A percentile compares a stretch with the other conserved stretches of the same genome.
phyloP scores from a whole-genome alignment of 179 eudicot species.

The Camellia oleifera region DNA sequence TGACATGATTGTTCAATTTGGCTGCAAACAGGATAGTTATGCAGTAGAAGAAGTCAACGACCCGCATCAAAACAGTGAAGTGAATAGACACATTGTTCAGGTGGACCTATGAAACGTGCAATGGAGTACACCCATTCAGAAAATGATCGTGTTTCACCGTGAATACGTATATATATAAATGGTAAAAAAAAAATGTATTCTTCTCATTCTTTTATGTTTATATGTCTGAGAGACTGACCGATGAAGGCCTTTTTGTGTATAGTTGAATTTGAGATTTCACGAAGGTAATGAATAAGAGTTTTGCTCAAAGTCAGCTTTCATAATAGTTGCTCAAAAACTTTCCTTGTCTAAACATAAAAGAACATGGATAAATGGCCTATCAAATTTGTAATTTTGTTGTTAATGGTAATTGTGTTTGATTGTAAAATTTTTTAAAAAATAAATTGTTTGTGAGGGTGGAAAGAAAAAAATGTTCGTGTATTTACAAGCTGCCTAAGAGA shows the following conservation, averaged over 20 bases:
- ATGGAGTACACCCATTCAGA: neutral
- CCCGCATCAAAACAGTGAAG: slow-evolving; percentile 19
- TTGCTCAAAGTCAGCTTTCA: neutral
- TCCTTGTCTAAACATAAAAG: too few species aligned
- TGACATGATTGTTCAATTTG: neutral
- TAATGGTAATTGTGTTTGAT: too few species aligned
- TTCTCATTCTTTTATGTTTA: slow-evolving; percentile 47
- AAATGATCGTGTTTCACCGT: slow-evolving; percentile 8
- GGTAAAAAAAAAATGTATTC: slow-evolving; percentile 19
- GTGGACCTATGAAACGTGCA: slow-evolving; percentile 24
- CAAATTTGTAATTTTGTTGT: too few species aligned
- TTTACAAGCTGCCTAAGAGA: too few species aligned
- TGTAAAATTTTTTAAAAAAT: too few species aligned
- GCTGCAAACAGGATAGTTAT: slow-evolving; percentile 33
- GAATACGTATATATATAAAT: slow-evolving; percentile 34
- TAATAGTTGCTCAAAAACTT: too few species aligned
- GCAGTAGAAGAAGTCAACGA: slow-evolving; percentile 25
- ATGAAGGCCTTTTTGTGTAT: slow-evolving; percentile 10
- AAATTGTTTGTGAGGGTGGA: too few species aligned
- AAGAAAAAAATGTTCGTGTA: too few species aligned
- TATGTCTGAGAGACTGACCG: slow-evolving; percentile 20
- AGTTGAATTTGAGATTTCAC: slow-evolving; percentile 5
- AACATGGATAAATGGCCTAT: too few species aligned
- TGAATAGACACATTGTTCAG: slow-evolving; percentile 16
- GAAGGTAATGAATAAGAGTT: slow-evolving; percentile 2